Base-by-base conservation (phyloP, 192 early-diverging fungal species). In the Podila verticillata region DNA sequence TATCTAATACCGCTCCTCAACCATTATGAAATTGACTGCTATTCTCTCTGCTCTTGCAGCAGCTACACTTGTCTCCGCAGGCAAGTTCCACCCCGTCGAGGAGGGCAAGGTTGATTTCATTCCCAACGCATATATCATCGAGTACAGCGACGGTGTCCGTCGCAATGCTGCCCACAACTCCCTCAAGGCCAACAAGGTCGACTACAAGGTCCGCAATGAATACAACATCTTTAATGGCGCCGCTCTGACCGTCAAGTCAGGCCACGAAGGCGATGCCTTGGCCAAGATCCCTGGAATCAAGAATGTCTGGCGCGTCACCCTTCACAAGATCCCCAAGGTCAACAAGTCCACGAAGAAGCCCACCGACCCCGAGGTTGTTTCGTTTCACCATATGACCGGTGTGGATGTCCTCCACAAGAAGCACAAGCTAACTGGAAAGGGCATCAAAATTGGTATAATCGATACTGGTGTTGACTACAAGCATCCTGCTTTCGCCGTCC, bases 401-500 rank as follows among this genome's bases (percentile, higher is more conserved):
- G 66, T 84, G 30, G 34, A 39, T 60, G 28, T 51, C 13, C 60
- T 59, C 17, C 72, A 72, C 35, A 20, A 72, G 34, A 64, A 65
- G 65, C 47, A 73, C 26, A 61, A 61, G 64, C 74, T 60, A 17
- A 60, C 47, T 67, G 30, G 62, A 3, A 70, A 66, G 57, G 70
- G 72, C 0, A 82, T 86, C 29, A 86, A 77, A 34, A 77, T 88
- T 47, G 85, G 82, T 28, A 49, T 88, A 29, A 85, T 88, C 36
- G 87, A 88, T 59, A 85, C 79, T 61, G 87, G 86, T 72, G 74
- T 82, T 75, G 85, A 58, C 70, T 88, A 48, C 62, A 65, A 1
- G 1, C 91, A 92, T 68, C 87, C 88, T 0, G 87, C 88, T 31
- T 83, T 91, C 22, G 90, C 90, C 34, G 81, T 22, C 49, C 15